Conservation (phyloP, 768 basidiomycete species). For the Naganishia antarctica region DNA sequence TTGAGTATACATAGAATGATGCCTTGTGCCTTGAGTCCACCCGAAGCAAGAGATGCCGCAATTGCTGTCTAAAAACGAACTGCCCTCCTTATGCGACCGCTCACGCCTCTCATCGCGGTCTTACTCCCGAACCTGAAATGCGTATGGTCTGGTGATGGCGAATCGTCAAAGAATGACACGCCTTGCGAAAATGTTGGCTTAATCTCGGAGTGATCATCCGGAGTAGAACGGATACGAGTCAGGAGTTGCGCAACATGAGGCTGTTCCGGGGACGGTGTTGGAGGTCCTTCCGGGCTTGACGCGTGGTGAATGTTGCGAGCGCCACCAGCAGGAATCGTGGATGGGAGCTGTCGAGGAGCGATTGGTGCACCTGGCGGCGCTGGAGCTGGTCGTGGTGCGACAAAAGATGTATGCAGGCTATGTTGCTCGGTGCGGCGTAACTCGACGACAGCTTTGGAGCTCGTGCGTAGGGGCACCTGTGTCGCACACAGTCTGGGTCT, state of each 20-base stretch:
- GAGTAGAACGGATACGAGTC: neutral
- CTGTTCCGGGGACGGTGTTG: neutral
- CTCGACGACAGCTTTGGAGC: neutral
- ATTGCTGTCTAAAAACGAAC: constrained; percentile 3
- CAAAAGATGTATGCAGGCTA: constrained; percentile 20
- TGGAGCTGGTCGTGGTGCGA: constrained; percentile 18
- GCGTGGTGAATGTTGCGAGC: too few species aligned
- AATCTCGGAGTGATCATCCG: neutral
- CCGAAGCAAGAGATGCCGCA: too few species aligned
- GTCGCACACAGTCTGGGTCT: neutral
- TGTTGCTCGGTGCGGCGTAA: neutral
- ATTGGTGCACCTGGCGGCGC: constrained; percentile 17
- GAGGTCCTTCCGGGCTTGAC: neutral
- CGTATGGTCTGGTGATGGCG: constrained; percentile 10
- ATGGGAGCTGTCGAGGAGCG: neutral
- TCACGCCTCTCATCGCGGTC: neutral
- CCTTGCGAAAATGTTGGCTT: neutral
- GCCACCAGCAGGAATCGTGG: too few species aligned
- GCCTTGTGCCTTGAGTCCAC: too few species aligned
- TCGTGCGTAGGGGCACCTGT: constrained; percentile 5
- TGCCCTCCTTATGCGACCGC: constrained; percentile 4
- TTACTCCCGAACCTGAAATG: constrained; percentile 11
- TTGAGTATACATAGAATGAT: neutral
- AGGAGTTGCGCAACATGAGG: neutral
- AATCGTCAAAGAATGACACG: constrained; percentile 14